A percentile compares a stretch with the other conserved stretches of the same genome.
These are phyloP conservation scores for Candida nanaspora DNA, from an alignment of 805 yeast species.

Conservation along the genomic window DNA sequence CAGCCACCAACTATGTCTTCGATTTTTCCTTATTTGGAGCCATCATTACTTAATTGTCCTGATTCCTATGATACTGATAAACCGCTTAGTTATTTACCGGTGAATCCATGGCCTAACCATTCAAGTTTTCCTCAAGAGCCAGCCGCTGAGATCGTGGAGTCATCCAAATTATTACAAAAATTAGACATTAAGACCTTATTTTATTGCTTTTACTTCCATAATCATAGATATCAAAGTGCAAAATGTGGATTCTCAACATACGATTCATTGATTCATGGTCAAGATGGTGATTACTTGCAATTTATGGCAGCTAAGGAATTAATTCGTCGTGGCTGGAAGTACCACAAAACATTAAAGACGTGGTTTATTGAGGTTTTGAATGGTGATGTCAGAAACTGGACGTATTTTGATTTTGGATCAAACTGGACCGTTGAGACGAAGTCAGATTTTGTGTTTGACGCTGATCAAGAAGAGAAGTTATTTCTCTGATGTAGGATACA, in stretches of 20 bases:
- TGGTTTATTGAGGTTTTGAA: conserved; percentile 51
- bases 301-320: conserved; percentile 77
- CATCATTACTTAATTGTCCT: conserved; percentile 82
- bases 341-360: conserved; percentile 62
- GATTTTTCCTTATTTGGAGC: conserved; percentile 57
- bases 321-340: conserved; percentile 72
- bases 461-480: conserved; percentile 23
- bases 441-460: conserved; percentile 29
- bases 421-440: conserved; percentile 43
- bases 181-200: conserved; percentile 84
- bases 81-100: conserved; percentile 68
- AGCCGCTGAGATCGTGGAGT: conserved; percentile 55
- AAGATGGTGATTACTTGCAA: conserved; percentile 56
- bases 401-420: conserved; percentile 66
- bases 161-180: conserved; percentile 53
- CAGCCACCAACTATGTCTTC: conserved; percentile 48
- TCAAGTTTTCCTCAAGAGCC: conserved; percentile 87
- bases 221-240: conserved; percentile 19
- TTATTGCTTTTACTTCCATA: conserved; percentile 83
- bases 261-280: conserved; percentile 10
- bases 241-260: neutral
- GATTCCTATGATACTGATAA: conserved; percentile 87
- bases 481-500: too few species aligned
- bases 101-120: conserved; percentile 83
- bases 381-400: conserved; percentile 31